Percentiles rank a stretch among this genome's conserved stretches.
Conservation (phyloP, 2,329 filamentous ascomycete genomes). For the Arthrobotrys musiformis region DNA sequence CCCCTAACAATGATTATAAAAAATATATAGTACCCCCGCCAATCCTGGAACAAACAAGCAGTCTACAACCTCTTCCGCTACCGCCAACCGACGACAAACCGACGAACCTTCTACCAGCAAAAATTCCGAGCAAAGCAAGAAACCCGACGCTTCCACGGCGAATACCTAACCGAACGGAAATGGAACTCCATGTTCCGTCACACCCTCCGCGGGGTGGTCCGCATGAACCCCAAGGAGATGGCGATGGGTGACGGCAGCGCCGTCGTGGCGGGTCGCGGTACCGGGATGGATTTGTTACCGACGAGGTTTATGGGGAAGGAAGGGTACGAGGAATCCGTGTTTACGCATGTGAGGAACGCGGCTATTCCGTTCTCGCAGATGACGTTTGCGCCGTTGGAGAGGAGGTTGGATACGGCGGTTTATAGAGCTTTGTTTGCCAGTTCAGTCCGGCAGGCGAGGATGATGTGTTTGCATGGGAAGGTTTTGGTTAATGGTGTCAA, state of each 20-base stretch:
- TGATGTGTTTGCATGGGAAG: constrained; percentile 90
- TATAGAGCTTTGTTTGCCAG: constrained; percentile 94
- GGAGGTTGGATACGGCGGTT: constrained; percentile 91
- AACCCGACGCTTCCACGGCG: constrained; percentile 89
- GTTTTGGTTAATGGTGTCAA: constrained; percentile 97
- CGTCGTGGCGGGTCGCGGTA: constrained; percentile 83
- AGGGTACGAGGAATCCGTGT: neutral
- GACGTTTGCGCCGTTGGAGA: constrained; percentile 90
- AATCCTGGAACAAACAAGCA: constrained; percentile 98
- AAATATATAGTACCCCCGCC: constrained; percentile 80
- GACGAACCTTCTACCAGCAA: constrained; percentile 90
- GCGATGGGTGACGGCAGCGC: constrained; percentile 83
- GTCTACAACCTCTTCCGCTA: constrained; percentile 83
- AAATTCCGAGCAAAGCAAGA: constrained; percentile 93
- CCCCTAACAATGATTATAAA: neutral
- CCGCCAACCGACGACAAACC: constrained; percentile 64
- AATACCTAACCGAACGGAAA: constrained; percentile 89
- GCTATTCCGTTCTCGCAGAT: constrained; percentile 94
- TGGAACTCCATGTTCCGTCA: constrained; percentile 94
- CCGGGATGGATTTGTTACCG: constrained; percentile 68
- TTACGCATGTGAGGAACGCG: constrained; percentile 60
- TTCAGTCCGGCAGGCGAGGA: constrained; percentile 88
- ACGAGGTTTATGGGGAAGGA: constrained; percentile 6
- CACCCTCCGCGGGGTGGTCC: constrained; percentile 81
- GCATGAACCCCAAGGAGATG: constrained; percentile 84